A percentile compares a stretch with the other conserved stretches of the same genome.
Evolutionary conservation across 1,139 yeast species (phyloP).

Genomic region (Suhomyces panamericanus): DNA sequence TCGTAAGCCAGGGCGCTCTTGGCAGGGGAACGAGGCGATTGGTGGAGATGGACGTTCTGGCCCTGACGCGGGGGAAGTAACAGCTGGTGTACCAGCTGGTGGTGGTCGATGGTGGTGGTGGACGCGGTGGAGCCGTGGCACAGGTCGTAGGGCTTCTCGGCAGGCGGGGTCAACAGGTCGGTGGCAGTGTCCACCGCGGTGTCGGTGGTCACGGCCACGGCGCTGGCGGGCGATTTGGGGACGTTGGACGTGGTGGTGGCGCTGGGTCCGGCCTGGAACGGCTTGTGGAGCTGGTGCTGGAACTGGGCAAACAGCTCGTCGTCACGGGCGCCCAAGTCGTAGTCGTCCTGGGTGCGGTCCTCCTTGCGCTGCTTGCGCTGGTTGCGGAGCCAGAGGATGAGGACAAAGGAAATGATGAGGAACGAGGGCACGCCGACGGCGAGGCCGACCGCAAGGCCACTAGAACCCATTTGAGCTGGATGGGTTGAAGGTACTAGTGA

Average conservation of each 20-base stretch:
- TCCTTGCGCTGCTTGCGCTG: constrained; percentile 35
- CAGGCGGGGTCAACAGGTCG: constrained; percentile 1
- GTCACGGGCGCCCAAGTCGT: constrained; percentile 42
- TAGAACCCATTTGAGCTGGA: too few relatives aligned
- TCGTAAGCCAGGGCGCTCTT: constrained; percentile 38
- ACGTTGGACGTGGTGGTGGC: constrained; percentile 6
- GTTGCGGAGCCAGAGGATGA: constrained; percentile 31
- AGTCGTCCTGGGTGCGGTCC: constrained; percentile 30
- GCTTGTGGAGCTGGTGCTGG: constrained; percentile 39
- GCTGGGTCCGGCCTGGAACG: constrained; percentile 12
- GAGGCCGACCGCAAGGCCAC: constrained; percentile 37
- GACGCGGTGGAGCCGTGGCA: constrained; percentile 15
- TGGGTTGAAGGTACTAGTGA: too few relatives aligned
- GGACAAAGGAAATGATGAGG: constrained; percentile 24
- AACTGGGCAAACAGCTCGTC: constrained; percentile 40
- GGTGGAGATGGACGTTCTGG: background rate
- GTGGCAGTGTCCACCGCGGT: constrained; percentile 8
- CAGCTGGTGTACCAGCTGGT: constrained; percentile 6
- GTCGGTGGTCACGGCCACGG: constrained; percentile 11
- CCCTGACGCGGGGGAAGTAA: constrained; percentile 6
- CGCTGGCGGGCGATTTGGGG: constrained; percentile 14
- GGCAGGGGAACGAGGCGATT: constrained; percentile 10
- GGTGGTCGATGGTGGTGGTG: constrained; percentile 14
- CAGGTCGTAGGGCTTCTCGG: constrained; percentile 14
- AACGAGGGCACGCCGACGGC: constrained; percentile 46